Evolutionary conservation across 176 grass and related monocot genomes (phyloP).

Genomic region (Chrysopogon serrulatus): DNA sequence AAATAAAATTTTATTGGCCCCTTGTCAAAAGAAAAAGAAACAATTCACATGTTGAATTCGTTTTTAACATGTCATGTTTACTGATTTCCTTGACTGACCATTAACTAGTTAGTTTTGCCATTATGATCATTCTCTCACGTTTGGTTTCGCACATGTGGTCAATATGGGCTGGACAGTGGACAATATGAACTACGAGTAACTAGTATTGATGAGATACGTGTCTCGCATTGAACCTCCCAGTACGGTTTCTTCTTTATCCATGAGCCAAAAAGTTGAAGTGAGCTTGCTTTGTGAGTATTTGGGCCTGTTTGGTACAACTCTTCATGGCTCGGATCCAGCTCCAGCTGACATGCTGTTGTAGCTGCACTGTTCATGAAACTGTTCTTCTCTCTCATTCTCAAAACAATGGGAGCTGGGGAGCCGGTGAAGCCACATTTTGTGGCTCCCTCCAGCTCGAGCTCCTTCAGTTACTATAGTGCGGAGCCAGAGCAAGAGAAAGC

Average conservation of each 20-base stretch:
- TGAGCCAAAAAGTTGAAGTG: not conserved
- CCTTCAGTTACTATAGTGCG: too few relatives aligned
- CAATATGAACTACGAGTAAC: constrained; percentile 13
- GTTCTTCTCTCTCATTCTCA: not conserved
- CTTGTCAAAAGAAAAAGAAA: too few relatives aligned
- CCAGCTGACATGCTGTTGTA: not conserved
- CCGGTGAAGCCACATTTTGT: not conserved
- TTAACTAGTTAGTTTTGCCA: not conserved
- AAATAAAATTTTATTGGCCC: too few relatives aligned
- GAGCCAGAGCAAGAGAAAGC: not conserved
- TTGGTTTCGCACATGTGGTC: not conserved
- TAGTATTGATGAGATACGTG: not conserved
- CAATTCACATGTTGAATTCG: not conserved
- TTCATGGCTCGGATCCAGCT: not conserved
- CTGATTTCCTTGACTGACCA: not conserved
- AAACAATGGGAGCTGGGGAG: not conserved
- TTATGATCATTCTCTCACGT: not conserved
- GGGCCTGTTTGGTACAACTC: not conserved
- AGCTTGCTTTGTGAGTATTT: not conserved
- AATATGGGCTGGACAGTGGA: not conserved
- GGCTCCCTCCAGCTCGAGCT: too few relatives aligned
- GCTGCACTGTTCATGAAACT: not conserved
- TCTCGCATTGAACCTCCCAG: not conserved
- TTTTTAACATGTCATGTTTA: not conserved
- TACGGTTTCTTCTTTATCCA: not conserved